Base-by-base conservation (phyloP, 768 basidiomycete species). In the Psilocybe subaeruginosa region DNA sequence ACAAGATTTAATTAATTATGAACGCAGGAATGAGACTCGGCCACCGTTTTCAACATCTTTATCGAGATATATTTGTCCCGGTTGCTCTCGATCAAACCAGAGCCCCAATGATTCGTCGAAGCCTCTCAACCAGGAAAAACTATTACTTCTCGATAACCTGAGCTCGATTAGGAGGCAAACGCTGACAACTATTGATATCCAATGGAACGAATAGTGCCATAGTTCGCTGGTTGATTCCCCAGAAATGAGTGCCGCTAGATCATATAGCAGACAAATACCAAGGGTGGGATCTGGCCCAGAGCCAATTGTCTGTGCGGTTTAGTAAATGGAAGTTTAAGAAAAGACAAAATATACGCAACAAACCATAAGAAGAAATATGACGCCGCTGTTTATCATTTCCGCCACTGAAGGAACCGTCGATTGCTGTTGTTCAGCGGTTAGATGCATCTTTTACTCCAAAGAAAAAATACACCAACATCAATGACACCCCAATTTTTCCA, bases 221-320 rank as follows among this genome's bases (percentile, higher is more conserved):
- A 59, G 61, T 11, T 64, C 59, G 52, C 58, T 67, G 17, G 60
- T 61, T 27, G 63, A 53, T 49, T 64, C 58, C 3, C 73, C 75
- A 37, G 67, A 65, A n/a, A 69, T 56, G 29, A 78, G 71, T n/a
- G 73, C 67, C 7, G 68, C 54, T 37, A 78, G 69, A 46, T 72
- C 67, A 56, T 71, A 74, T 8, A 76, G 66, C 6, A 76, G 65
- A 49, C 69, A 72, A 6, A 77, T 35, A 1, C 75, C 72, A 19
- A 77, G 62, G 12, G 70, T 76, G 35, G 76, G 76, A 62, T 78
- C 75, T 45, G 76, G 76, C 2, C 76, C 77, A 37, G 74, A 72
- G n/a, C 73, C 72, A 45, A 76, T 60, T 16, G 73, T 75, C 77
- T 76, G 57, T 27, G 39, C 12, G 17, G 23, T 35, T 8, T 46